Evolutionary conservation across 306 rosid genomes (phyloP), one percentile per base, ranked within the genome.

Genomic region (Lithocarpus polystachyus): DNA sequence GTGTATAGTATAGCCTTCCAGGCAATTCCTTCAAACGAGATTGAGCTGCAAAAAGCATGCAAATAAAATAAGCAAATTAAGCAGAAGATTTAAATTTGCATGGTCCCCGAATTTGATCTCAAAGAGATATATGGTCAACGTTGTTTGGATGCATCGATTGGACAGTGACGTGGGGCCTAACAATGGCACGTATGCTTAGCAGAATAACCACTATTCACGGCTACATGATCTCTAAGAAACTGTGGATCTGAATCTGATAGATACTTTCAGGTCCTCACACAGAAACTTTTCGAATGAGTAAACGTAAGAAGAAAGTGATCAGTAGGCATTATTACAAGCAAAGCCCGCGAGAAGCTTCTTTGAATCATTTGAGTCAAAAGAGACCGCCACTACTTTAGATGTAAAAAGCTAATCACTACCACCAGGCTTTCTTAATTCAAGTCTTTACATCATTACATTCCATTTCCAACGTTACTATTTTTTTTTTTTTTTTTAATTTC

Each of bases 211-310:
- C 35, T n/a, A 28, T 70, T 12, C 56, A 43, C 10, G 73, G 54
- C 29, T 43, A 43, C 35, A 23, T 40, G 45, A 40, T 28, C n/a
- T 29, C 45, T 31, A 29, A 64, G 70, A 7, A 64, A 68, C 72
- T 35, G 72, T 68, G 53, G 53, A 35, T 35, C 48, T 75, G 52
- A 75, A 2, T 48, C 72, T 75, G 72, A 22, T 28, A 5, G 72
- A 22, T 48, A 48, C 4, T 10, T 48, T 51, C 67, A 31, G 14
- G 31, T 40, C 52, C 19, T 64, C 19, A 65, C 62, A 54, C 24
- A 67, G 55, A 68, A 68, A 77, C 80, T 70, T 68, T 77, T 54
- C 52, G 74, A 53, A 67, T 54, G 19, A 22, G 43, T 52, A 69
- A 20, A 31, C 24, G 37, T 29, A 57, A 64, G 53, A 65, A 67